Base-by-base conservation (phyloP, 805 yeast genomes). In the Naumovozyma dairenensis region DNA sequence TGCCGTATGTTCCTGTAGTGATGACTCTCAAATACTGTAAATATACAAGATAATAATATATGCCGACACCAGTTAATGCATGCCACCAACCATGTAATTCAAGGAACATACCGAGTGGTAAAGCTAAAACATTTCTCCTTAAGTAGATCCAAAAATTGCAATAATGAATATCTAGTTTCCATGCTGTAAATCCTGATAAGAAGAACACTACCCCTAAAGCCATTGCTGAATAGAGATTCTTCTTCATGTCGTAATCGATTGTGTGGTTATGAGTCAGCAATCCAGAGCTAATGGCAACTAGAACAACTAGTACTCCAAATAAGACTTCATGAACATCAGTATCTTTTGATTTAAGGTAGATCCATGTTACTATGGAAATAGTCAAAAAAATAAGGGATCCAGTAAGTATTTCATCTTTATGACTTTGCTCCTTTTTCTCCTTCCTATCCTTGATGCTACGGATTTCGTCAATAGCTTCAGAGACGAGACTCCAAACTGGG, bases 31-130 rank as follows among this genome's bases (percentile, higher is more conserved):
- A 61, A 43, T 80, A 72, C 62, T 86, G 89, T 48, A 80, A 69
- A 52, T 80, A 86, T 6, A 80, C 76, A 45, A 87, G 69, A 59
- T 84, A 87, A 56, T 69, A 81, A 59, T 87, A 87, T 12, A 89
- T 89, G 0, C 96, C 95, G 12, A 75, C 63, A 0, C 94, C 93
- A 0, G 92, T 81, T 45, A 82, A 67, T 7, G 82, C 62, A 53
- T 87, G 97, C 97, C 97, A 87, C 96, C 96, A 89, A 16, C 94
- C 95, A 50, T 87, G 97, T 16, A 94, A 81, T 57, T 87, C 97
- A 25, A 87, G 65, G 4, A 89, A 45, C 41, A 86, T 71, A 0
- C 96, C 96, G 34, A 79, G 71, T 2, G 96, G 96, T 25, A 53
- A 33, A 61, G 80, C 71, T 4, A 96, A 94, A 6, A 74, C 53